These are phyloP conservation scores for Calonectria pseudoreteaudii DNA, from an alignment of 2,329 filamentous ascomycete species.

Conservation along the genomic window DNA sequence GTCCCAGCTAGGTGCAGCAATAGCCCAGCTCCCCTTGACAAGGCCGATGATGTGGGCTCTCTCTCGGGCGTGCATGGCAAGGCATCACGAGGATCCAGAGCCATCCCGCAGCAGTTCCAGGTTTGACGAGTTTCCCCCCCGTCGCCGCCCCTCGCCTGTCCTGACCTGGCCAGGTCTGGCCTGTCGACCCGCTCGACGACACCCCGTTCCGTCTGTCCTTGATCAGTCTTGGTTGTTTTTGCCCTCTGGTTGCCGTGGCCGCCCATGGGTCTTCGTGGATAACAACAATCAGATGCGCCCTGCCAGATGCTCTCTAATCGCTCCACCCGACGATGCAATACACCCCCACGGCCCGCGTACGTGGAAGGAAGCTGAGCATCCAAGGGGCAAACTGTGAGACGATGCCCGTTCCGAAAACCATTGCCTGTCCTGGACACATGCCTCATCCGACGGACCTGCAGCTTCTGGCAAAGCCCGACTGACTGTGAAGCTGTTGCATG, in stretches of 20 bases:
- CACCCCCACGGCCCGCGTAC: slow-evolving; percentile 13
- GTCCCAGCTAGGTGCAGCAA: slow-evolving; percentile 14
- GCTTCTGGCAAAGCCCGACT: slow-evolving; percentile 30
- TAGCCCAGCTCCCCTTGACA: slow-evolving; percentile 11
- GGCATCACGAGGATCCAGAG: slow-evolving; percentile 23
- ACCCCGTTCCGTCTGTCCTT: neutral
- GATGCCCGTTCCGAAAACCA: slow-evolving; percentile 1
- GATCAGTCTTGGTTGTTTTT: neutral
- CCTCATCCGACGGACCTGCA: slow-evolving; percentile 43
- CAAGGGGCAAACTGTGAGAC: slow-evolving; percentile 6
- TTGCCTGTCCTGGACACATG: slow-evolving; percentile 21
- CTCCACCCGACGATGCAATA: slow-evolving; percentile 3
- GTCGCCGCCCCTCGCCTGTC: neutral
- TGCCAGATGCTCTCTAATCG: slow-evolving; percentile 15
- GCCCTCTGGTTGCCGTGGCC: slow-evolving; percentile 23
- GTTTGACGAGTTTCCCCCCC: slow-evolving; percentile 22
- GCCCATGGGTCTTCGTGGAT: slow-evolving; percentile 10
- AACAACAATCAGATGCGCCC: slow-evolving; percentile 19
- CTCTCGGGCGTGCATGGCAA: slow-evolving; percentile 7
- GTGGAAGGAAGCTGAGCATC: slow-evolving; percentile 3
- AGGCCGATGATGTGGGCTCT: slow-evolving; percentile 12
- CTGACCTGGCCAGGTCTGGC: slow-evolving; percentile 9
- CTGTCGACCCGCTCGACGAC: neutral
- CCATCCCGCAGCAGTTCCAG: slow-evolving; percentile 22
- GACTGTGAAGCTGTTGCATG: slow-evolving; percentile 26